Evolutionary conservation across 2,329 filamentous ascomycete genomes (phyloP).

Genomic region (Leptographium lundbergii): DNA sequence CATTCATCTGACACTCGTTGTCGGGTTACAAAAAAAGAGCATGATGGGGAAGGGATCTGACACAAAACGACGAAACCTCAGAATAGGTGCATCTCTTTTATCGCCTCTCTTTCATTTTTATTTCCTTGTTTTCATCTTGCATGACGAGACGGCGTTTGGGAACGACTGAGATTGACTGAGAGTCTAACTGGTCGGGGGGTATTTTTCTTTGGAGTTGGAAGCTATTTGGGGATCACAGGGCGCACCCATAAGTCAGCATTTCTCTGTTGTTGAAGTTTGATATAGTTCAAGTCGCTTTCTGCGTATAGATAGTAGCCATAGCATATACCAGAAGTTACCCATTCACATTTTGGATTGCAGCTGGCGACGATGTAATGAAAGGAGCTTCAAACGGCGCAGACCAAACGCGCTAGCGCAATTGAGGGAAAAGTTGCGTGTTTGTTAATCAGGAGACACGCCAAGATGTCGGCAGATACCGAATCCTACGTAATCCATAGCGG

Average conservation of each 20-base stretch:
- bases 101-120: constrained; percentile 14
- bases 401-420: background rate
- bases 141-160: constrained; percentile 10
- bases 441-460: background rate
- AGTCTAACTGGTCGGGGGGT: background rate
- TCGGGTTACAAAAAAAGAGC: constrained; percentile 15
- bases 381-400: background rate
- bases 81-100: constrained; percentile 10
- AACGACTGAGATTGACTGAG: background rate
- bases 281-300: constrained; percentile 47
- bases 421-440: background rate
- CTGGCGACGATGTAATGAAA: background rate
- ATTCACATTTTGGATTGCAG: constrained; percentile 27
- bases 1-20: constrained; percentile 7
- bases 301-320: constrained; percentile 33
- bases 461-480: background rate
- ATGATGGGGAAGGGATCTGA: constrained; percentile 7
- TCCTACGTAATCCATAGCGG: background rate
- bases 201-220: background rate
- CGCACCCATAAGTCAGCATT: constrained; percentile 11
- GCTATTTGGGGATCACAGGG: constrained; percentile 9
- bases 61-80: constrained; percentile 14
- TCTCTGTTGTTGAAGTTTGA: constrained; percentile 13
- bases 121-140: constrained; percentile 3
- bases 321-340: constrained; percentile 56